phyloP scores from a whole-genome alignment of 805 yeast genomes.

The Maudiozyma saulgeensis region DNA sequence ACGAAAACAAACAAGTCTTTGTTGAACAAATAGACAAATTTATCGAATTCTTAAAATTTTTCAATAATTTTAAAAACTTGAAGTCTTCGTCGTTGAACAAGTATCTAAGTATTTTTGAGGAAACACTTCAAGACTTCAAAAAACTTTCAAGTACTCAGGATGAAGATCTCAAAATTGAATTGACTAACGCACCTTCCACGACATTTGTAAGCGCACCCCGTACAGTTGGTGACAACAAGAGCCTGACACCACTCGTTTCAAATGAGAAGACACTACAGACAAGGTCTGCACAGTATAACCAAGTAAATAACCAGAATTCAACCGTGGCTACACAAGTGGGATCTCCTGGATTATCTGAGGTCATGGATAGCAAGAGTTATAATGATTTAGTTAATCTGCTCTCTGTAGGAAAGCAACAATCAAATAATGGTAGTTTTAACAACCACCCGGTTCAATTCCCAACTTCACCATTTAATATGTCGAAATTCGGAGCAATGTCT shows the following conservation, averaged over 20 bases:
- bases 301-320: background rate
- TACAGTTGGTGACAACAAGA: background rate
- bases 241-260: background rate
- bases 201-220: background rate
- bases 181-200: background rate
- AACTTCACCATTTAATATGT: background rate
- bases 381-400: slow-evolving; percentile 9
- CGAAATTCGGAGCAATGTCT: background rate
- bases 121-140: background rate
- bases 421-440: background rate
- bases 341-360: background rate
- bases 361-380: slow-evolving; percentile 11
- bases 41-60: slow-evolving; percentile 2
- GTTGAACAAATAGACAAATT: background rate
- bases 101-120: slow-evolving; percentile 1
- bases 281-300: too few species aligned
- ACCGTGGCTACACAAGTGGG: background rate
- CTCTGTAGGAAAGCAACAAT: background rate
- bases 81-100: background rate
- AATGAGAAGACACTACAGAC: background rate
- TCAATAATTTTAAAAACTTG: slow-evolving; percentile 2
- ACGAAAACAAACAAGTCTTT: background rate
- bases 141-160: background rate
- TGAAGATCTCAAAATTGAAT: background rate
- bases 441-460: background rate